phyloP scores from a whole-genome alignment of 768 basidiomycete species.

The Termitomyces sp. region DNA sequence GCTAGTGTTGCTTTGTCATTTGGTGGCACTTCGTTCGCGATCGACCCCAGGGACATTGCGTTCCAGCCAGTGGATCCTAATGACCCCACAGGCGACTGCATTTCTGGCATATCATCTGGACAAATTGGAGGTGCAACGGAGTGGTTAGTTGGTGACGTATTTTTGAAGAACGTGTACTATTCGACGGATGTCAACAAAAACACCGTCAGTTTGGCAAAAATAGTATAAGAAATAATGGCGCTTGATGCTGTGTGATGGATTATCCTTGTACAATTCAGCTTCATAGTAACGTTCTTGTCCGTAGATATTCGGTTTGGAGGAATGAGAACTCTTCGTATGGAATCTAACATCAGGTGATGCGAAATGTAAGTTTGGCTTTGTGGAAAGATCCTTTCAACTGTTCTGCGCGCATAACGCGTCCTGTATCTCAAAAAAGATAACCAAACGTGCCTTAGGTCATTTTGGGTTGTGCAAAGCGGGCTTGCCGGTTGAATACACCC shows the following conservation, averaged over 20 bases:
- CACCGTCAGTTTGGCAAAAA: constrained; percentile 56
- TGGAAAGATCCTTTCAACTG: too few species aligned
- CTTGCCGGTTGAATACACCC: too few species aligned
- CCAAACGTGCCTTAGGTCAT: too few species aligned
- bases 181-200: constrained; percentile 60
- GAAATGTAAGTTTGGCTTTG: too few species aligned
- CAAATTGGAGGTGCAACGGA: constrained; percentile 55
- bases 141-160: constrained; percentile 78
- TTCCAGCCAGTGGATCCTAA: constrained; percentile 49
- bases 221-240: constrained; percentile 23
- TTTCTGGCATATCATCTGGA: constrained; percentile 67
- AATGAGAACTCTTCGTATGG: background rate
- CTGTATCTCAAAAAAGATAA: too few species aligned
- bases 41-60: constrained; percentile 64
- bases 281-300: constrained; percentile 7
- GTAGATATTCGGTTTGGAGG: constrained; percentile 1
- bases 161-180: constrained; percentile 77
- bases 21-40: constrained; percentile 44
- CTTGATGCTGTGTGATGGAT: background rate
- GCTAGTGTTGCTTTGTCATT: constrained; percentile 45
- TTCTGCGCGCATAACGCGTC: too few species aligned
- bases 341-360: background rate
- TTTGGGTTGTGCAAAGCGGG: too few species aligned
- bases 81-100: constrained; percentile 59
- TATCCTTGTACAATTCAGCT: constrained; percentile 4